These are phyloP conservation scores for Pochonia chlamydosporia DNA, from an alignment of 2,329 filamentous ascomycete genomes.

Conservation along the genomic window DNA sequence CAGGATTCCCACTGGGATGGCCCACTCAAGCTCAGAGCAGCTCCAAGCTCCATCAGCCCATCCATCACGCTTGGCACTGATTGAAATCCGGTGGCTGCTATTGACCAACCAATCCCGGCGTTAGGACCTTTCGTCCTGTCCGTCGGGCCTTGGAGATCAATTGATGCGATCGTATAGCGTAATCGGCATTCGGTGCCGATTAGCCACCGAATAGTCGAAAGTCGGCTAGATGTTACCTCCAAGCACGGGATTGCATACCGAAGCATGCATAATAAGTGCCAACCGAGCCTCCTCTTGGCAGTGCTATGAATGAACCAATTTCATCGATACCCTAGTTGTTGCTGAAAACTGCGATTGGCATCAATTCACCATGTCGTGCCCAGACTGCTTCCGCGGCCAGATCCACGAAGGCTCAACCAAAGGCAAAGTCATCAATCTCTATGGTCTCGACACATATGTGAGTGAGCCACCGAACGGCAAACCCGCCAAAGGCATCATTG, in stretches of 20 bases:
- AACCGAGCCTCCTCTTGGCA: too few relatives aligned
- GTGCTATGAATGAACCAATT: too few relatives aligned
- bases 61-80: too few relatives aligned
- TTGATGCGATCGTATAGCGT: neutral
- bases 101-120: too few relatives aligned
- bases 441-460: slow-evolving; percentile 44
- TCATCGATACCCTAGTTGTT: too few relatives aligned
- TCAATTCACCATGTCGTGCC: slow-evolving; percentile 25
- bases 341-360: neutral
- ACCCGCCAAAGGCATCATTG: slow-evolving; percentile 38
- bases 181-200: neutral
- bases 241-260: neutral
- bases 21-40: too few relatives aligned
- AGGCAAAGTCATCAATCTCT: slow-evolving; percentile 38
- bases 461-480: slow-evolving; percentile 26
- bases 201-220: neutral
- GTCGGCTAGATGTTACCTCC: neutral
- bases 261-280: too few relatives aligned
- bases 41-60: too few relatives aligned
- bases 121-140: too few relatives aligned
- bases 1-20: too few relatives aligned
- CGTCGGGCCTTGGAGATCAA: too few relatives aligned
- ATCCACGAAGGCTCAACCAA: slow-evolving; percentile 38
- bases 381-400: slow-evolving; percentile 40
- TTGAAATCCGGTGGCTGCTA: too few relatives aligned